Evolutionary conservation across 2,329 filamentous ascomycete species (phyloP).

Genomic region (Helminthosporium solani): DNA sequence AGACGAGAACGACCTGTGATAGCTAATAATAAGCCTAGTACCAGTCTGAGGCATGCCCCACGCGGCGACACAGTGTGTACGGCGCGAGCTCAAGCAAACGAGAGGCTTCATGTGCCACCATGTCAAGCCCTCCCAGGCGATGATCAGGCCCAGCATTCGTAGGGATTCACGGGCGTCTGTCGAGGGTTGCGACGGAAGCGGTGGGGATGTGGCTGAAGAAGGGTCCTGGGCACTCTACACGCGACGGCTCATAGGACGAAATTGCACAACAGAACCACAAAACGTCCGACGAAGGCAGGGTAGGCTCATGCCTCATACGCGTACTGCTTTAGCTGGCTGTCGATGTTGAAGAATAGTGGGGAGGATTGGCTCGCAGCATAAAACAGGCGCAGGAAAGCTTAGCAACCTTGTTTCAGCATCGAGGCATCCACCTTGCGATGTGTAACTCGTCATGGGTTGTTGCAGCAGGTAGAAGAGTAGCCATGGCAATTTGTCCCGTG

Average conservation of each 20-base stretch:
- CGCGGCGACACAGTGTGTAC: constrained; percentile 12
- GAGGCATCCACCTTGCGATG: constrained; percentile 5
- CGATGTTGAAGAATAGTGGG: constrained; percentile 33
- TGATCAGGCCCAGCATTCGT: constrained; percentile 15
- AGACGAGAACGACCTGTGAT: constrained; percentile 14
- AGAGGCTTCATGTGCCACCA: constrained; percentile 19
- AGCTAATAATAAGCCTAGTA: constrained; percentile 17
- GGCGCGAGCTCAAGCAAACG: constrained; percentile 15
- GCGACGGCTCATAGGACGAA: constrained; percentile 24
- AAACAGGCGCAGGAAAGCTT: constrained; percentile 18
- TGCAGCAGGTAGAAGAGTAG: neutral
- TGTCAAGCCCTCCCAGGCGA: constrained; percentile 10
- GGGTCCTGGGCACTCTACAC: constrained; percentile 8
- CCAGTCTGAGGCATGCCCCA: constrained; percentile 17
- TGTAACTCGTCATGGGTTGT: neutral
- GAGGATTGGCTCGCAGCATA: constrained; percentile 17
- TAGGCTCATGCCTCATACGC: constrained; percentile 32
- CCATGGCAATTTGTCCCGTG: too few relatives aligned
- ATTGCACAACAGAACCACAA: constrained; percentile 11
- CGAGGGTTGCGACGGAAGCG: constrained; percentile 9
- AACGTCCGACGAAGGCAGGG: constrained; percentile 19
- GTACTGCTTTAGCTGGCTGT: constrained; percentile 27
- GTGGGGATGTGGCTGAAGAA: constrained; percentile 16
- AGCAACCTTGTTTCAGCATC: constrained; percentile 25
- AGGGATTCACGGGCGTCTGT: constrained; percentile 3